Evolutionary conservation across 192 early-diverging fungal species (phyloP).

Genomic region (Backusella morwellensis): DNA sequence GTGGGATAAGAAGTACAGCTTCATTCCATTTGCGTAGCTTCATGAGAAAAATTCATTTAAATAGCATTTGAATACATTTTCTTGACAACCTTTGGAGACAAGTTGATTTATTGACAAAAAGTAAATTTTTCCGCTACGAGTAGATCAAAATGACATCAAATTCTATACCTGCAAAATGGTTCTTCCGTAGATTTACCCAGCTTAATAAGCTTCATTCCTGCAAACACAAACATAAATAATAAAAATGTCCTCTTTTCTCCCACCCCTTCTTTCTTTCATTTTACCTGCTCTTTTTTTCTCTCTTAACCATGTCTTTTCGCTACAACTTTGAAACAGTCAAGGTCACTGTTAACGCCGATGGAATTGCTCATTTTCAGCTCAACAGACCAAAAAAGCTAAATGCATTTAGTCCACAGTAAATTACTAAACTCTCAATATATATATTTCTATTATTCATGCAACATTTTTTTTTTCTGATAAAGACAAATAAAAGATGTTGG

Average conservation of each 20-base stretch:
- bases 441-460: neutral
- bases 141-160: neutral
- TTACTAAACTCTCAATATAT: too few relatives aligned
- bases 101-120: too few relatives aligned
- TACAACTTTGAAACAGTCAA: conserved; percentile 53
- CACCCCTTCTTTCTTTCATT: neutral
- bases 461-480: neutral
- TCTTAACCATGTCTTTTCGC: neutral
- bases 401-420: conserved; percentile 66
- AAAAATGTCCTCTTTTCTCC: neutral
- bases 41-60: too few relatives aligned
- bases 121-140: neutral
- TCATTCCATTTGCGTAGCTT: too few relatives aligned
- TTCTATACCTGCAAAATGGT: neutral
- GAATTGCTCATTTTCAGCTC: conserved; percentile 80
- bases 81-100: too few relatives aligned
- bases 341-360: conserved; percentile 50
- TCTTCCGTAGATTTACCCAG: neutral
- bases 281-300: too few relatives aligned
- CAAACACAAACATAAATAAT: neutral
- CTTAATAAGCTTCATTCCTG: neutral
- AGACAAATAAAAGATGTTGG: conserved; percentile 69
- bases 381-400: conserved; percentile 83
- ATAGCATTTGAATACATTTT: too few relatives aligned
- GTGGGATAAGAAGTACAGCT: too few relatives aligned